These are phyloP conservation scores for Hippophae rhamnoides DNA, from an alignment of 306 rosid species.

Conservation along the genomic window DNA sequence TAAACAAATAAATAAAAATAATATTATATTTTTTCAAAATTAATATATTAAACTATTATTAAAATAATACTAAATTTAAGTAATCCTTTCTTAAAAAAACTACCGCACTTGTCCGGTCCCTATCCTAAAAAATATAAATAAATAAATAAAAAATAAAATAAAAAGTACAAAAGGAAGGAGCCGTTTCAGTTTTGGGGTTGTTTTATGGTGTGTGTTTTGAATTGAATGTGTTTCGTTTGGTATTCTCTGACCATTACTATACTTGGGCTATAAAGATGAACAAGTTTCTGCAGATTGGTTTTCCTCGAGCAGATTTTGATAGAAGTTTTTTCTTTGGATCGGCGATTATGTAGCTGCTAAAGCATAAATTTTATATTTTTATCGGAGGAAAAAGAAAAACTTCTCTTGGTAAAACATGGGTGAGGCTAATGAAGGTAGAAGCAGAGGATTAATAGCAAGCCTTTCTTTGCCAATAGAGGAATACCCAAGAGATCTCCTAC, in stretches of 20 bases:
- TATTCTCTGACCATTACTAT: slow-evolving; percentile 12
- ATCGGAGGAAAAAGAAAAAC: not conserved
- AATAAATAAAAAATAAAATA: no score
- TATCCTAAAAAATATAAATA: no score
- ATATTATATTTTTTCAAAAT: no score
- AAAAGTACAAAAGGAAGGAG: not conserved
- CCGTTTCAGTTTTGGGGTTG: slow-evolving; percentile 9
- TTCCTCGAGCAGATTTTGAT: slow-evolving; percentile 14
- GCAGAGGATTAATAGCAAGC: slow-evolving; percentile 28
- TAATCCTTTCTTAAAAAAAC: no score
- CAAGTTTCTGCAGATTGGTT: slow-evolving; percentile 21
- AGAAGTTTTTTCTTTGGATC: not conserved
- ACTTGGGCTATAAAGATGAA: slow-evolving; percentile 1
- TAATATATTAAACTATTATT: no score
- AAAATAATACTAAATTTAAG: no score
- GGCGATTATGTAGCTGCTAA: slow-evolving; percentile 17
- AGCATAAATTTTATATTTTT: not conserved
- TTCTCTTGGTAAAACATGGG: slow-evolving; percentile 27
- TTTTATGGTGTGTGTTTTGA: slow-evolving; percentile 14
- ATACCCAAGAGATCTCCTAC: slow-evolving; percentile 77
- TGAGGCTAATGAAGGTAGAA: slow-evolving; percentile 38
- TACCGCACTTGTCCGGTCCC: no score
- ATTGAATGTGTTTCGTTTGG: slow-evolving; percentile 10
- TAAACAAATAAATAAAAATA: no score
- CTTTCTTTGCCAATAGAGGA: slow-evolving; percentile 36